Evolutionary conservation across 2,329 filamentous ascomycete species (phyloP).

Genomic region (Pochonia chlamydosporia): DNA sequence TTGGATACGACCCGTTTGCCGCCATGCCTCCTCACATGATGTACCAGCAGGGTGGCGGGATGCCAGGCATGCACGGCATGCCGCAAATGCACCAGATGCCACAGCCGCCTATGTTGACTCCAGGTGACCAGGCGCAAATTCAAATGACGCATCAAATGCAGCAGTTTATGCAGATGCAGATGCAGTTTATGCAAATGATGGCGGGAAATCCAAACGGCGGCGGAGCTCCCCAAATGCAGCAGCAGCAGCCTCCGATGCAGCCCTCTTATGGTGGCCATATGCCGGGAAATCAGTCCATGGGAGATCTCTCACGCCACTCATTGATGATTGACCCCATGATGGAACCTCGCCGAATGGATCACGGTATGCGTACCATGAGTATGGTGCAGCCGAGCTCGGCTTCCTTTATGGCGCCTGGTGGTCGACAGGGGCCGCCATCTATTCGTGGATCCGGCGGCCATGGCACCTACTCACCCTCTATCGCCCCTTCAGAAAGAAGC

Average conservation of each 20-base stretch:
- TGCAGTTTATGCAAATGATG: slow-evolving; percentile 91
- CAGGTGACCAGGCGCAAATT: slow-evolving; percentile 67
- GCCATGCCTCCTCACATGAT: slow-evolving; percentile 42
- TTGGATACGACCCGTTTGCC: slow-evolving; percentile 41
- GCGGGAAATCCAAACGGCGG: slow-evolving; percentile 30
- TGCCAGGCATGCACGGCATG: slow-evolving; percentile 19
- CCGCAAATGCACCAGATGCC: slow-evolving; percentile 35
- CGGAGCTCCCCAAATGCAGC: slow-evolving; percentile 23
- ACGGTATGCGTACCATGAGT: slow-evolving; percentile 66
- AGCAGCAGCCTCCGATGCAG: slow-evolving; percentile 20
- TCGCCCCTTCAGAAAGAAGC: slow-evolving; percentile 92
- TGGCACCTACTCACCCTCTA: slow-evolving; percentile 74
- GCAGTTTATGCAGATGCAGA: slow-evolving; percentile 89
- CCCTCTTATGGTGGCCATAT: slow-evolving; percentile 19
- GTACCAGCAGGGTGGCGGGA: slow-evolving; percentile 25
- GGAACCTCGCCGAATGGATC: slow-evolving; percentile 38
- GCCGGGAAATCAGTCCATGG: slow-evolving; percentile 33
- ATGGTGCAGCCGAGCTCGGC: slow-evolving; percentile 68
- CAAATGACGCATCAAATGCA: slow-evolving; percentile 80
- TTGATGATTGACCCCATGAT: slow-evolving; percentile 41
- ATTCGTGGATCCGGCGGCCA: slow-evolving; percentile 26
- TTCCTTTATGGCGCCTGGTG: slow-evolving; percentile 50
- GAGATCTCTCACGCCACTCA: slow-evolving; percentile 39
- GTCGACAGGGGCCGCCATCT: slow-evolving; percentile 26
- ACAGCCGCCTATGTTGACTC: slow-evolving; percentile 41